These are phyloP conservation scores for Artemisia argyi DNA, from an alignment of 129 eudicot species.

Conservation along the genomic window DNA sequence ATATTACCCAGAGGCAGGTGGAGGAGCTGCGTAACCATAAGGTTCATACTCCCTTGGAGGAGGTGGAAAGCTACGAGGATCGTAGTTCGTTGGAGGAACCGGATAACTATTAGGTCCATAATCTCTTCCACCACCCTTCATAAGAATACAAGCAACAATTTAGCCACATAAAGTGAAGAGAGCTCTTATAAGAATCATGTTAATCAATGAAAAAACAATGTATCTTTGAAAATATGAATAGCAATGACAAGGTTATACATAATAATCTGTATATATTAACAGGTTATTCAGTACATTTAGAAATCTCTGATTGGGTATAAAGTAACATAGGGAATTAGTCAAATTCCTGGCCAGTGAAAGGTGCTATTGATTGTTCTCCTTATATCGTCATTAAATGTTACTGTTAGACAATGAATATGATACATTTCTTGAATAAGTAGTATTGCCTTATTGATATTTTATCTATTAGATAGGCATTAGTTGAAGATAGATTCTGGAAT, in stretches of 20 bases:
- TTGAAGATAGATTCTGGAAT: too few relatives aligned
- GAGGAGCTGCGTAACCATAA: conserved; percentile 30
- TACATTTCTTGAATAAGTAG: too few relatives aligned
- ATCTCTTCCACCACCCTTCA: conserved; percentile 54
- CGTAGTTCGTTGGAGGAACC: conserved; percentile 32
- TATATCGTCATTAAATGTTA: not conserved
- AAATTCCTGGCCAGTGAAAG: not conserved
- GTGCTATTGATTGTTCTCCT: not conserved
- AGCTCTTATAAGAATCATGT: not conserved
- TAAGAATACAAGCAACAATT: conserved; percentile 10
- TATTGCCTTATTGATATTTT: too few relatives aligned
- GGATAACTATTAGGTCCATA: conserved; percentile 50
- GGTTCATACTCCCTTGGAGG: conserved; percentile 33
- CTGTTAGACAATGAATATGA: too few relatives aligned
- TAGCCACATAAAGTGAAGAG: conserved; percentile 5
- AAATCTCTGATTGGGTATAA: not conserved
- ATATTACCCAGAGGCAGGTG: conserved; percentile 51
- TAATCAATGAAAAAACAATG: not conserved
- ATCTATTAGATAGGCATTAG: too few relatives aligned
- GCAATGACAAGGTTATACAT: not conserved
- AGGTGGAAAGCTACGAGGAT: conserved; percentile 29
- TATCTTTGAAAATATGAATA: not conserved
- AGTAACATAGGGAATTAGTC: not conserved
- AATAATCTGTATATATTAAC: not conserved
- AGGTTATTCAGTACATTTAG: not conserved